Conservation (phyloP, 1,284 basidiomycete genomes). For the Tylopilus sp. region DNA sequence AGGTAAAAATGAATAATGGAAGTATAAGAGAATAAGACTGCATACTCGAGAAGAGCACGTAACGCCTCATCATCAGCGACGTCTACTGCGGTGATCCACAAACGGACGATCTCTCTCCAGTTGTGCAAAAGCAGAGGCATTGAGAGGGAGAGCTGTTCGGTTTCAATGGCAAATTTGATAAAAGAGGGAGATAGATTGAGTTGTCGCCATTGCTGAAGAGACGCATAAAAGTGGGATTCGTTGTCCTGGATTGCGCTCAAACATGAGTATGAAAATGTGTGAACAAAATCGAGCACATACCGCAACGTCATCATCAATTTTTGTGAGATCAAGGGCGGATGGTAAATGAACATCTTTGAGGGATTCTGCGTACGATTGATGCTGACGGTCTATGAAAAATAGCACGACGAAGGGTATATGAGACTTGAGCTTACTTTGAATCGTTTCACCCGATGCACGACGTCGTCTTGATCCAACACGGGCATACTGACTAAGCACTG, state of each 20-base stretch:
- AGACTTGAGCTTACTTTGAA: slow-evolving; percentile 52
- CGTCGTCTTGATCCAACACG: slow-evolving; percentile 31
- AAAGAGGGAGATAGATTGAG: slow-evolving; percentile 86
- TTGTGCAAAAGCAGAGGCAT: slow-evolving; percentile 88
- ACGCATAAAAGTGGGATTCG: slow-evolving; percentile 77
- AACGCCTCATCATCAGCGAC: slow-evolving; percentile 76
- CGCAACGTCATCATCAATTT: slow-evolving; percentile 69
- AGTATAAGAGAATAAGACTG: slow-evolving; percentile 22
- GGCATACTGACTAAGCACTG: too few relatives aligned
- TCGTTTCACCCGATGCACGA: slow-evolving; percentile 49
- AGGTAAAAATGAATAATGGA: slow-evolving; percentile 24
- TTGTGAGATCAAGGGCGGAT: slow-evolving; percentile 67
- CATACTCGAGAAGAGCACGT: slow-evolving; percentile 78
- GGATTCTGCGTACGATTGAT: slow-evolving; percentile 77
- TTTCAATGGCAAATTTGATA: slow-evolving; percentile 73
- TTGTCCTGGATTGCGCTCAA: slow-evolving; percentile 61
- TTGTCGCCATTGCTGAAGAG: slow-evolving; percentile 79
- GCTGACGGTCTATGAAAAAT: slow-evolving; percentile 49
- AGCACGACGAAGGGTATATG: background rate
- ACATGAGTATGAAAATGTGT: background rate
- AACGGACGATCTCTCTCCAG: slow-evolving; percentile 71
- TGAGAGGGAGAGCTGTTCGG: slow-evolving; percentile 74
- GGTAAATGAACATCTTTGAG: slow-evolving; percentile 80
- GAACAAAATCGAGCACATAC: slow-evolving; percentile 48
- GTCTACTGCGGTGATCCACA: slow-evolving; percentile 70